Evolutionary conservation across 805 yeast genomes (phyloP), one percentile per base, ranked within the genome.

Genomic region (Scheffersomyces coipomensis): DNA sequence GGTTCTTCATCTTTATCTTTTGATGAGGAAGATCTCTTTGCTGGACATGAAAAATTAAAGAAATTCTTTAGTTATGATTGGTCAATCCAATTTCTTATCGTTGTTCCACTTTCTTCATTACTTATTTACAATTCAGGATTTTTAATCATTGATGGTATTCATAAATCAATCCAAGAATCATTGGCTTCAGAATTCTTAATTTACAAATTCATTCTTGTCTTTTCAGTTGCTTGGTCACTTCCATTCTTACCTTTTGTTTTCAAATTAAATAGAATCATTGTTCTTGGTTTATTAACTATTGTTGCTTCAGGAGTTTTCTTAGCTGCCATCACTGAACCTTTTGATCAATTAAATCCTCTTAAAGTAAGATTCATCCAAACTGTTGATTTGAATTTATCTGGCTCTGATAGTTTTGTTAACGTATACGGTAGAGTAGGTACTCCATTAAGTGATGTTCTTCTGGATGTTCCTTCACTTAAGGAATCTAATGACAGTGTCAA

Each of bases 81-180:
- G 96, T 71, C 83, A 12, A 47, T 87, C 13, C 96, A 89, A 57
- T 88, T 78, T 51, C 47, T 86, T 23, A 45, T 81, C 1, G 56
- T 83, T 13, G 87, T 84, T 11, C 96, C 97, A 2, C 37, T 83
- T 11, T 64, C 84, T 1, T 64, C 81, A 2, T 71, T 75, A 24
- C 52, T 83, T 25, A 53, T 81, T n/a, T 73, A 78, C 49, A 73
- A 76, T 40, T 60, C 73, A 26, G 82, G 84, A 5, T 75, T 71
- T 42, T 59, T 85, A 42, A 51, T 81, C 2, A 54, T 87, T 24
- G 81, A 80, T 42, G 93, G 87, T 0, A 45, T 84, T 16, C 76
- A 75, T 51, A 88, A 87, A 60, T 78, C 90, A 0, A 73, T 79
- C 16, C 88, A 83, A 52, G 96, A 88, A 53, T 76, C 83, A 5